Conservation (phyloP, 2,329 filamentous ascomycete species). For the Cladorrhinum sp. region DNA sequence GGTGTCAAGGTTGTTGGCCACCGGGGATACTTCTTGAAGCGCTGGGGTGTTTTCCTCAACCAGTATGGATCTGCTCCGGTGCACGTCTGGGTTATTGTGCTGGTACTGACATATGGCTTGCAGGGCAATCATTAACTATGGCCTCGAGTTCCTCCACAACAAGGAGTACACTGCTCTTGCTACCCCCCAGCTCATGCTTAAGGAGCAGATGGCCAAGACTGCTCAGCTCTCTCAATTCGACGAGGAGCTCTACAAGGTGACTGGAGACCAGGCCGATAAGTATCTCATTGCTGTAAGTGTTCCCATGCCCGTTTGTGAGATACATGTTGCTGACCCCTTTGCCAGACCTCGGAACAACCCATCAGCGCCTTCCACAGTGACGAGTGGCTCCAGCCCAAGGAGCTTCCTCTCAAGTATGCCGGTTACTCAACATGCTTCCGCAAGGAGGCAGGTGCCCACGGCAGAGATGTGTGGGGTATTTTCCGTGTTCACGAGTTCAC, state of each 20-base stretch:
- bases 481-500: constrained; percentile 99
- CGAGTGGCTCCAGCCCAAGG: constrained; percentile 83
- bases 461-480: constrained; percentile 81
- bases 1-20: constrained; percentile 94
- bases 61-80: constrained; percentile 20
- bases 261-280: constrained; percentile 86
- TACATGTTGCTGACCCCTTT: background rate
- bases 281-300: constrained; percentile 55
- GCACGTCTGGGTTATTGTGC: background rate
- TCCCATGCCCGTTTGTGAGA: background rate
- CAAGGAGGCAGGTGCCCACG: constrained; percentile 83
- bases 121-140: constrained; percentile 92
- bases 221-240: constrained; percentile 97
- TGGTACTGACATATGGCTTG: constrained; percentile 4
- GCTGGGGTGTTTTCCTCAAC: constrained; percentile 65
- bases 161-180: constrained; percentile 81
- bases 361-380: constrained; percentile 89
- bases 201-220: constrained; percentile 96
- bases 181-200: constrained; percentile 91
- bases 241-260: constrained; percentile 96
- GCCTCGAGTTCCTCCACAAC: constrained; percentile 78
- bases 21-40: constrained; percentile 86
- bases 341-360: constrained; percentile 79
- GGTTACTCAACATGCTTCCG: constrained; percentile 95
- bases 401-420: constrained; percentile 83